These are phyloP conservation scores for Epichloe uncinata DNA, from an alignment of 2,329 filamentous ascomycete genomes.

Conservation along the genomic window DNA sequence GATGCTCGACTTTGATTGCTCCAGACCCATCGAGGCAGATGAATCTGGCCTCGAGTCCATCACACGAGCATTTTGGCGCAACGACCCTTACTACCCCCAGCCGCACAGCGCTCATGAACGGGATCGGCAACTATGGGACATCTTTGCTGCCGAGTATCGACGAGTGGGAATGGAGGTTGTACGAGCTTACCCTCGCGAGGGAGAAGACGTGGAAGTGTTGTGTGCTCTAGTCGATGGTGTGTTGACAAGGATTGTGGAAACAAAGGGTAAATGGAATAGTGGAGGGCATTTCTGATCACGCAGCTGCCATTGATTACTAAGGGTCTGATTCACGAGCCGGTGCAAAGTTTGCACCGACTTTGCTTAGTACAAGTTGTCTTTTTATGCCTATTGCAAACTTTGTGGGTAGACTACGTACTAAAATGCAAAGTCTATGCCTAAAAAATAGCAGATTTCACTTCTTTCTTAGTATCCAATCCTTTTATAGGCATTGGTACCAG, in stretches of 20 bases:
- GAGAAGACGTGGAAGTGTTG: conserved; percentile 3
- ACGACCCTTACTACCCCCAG: conserved; percentile 38
- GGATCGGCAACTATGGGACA: conserved; percentile 1
- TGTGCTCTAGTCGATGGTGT: conserved; percentile 1
- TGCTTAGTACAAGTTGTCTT: no score
- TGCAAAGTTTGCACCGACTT: no score
- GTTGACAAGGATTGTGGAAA: conserved; percentile 1
- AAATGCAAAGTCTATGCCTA: no score
- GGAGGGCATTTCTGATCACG: not conserved
- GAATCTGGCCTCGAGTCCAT: conserved; percentile 26
- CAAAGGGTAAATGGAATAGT: conserved; percentile 1
- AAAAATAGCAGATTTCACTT: no score
- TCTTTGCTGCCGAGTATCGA: conserved; percentile 2
- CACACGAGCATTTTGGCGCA: conserved; percentile 30
- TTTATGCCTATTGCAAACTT: no score
- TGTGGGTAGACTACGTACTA: no score
- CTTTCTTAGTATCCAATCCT: no score
- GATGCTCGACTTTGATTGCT: conserved; percentile 36
- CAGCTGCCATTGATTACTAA: no score
- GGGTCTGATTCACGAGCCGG: no score
- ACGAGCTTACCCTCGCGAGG: not conserved
- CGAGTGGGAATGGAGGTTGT: not conserved
- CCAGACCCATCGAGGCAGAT: conserved; percentile 21
- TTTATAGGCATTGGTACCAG: no score
- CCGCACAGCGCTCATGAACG: conserved; percentile 12